Evolutionary conservation across 225 moss, liverwort and hornwort genomes (phyloP), one percentile per base, ranked within the genome.

Genomic region (Asterella californica): DNA sequence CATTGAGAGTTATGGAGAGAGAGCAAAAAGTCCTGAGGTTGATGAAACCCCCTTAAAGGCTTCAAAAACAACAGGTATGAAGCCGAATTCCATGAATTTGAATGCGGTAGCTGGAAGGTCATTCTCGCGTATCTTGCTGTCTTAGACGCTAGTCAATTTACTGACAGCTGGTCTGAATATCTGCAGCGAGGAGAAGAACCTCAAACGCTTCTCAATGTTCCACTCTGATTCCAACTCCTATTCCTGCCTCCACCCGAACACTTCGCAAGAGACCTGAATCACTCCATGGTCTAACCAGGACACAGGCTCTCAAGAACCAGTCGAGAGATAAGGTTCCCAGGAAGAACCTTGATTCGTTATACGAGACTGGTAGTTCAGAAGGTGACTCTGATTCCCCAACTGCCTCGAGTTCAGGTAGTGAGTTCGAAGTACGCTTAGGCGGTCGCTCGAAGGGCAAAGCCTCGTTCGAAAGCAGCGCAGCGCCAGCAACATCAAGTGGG

Each of bases 261-360:
- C 22, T 72, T 38, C 75, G 81, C 27, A 78, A 27, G 75, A 78
- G 64, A 73, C 80, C 73, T 11, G 65, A 65, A 73, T 36, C 38
- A 57, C 75, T 48, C 22, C 24, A 19, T 18, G 10, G 19, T 25
- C 79, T 37, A 10, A 38, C 46, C 48, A 76, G 46, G 57, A 33
- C 12, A 49, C 38, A 53, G 57, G 68, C 38, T 0, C 73, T 47
- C 17, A 49, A 46, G 15, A 21, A 49, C 34, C 77, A 14, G 48
- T 8, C 64, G 2, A 29, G 24, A 48, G 34, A 24, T n/a, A 68
- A 37, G 48, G 71, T 29, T 11, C n/a, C 71, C 2, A 76, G 82
- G 62, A 85, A 79, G 17, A 76, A 85, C 33, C 82, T 79, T 3
- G 76, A 34, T 75, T 70, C 85, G 5, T 78, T 85, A 11, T 85